Evolutionary conservation across 345 rosid species (phyloP), one percentile per base, ranked within the genome.

Genomic region (Turnera subulata): DNA sequence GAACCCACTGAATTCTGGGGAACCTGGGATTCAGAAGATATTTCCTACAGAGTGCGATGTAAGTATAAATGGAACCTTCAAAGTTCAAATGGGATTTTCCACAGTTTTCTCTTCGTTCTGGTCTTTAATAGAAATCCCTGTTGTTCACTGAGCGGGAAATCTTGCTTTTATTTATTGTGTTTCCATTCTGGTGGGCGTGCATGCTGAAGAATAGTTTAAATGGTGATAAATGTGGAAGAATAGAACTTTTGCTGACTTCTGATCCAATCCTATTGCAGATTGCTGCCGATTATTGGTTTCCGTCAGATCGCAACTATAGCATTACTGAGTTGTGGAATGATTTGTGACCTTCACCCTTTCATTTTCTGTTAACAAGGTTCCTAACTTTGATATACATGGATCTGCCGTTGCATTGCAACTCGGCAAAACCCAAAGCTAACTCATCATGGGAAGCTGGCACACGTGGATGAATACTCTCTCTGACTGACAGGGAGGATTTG

Each of bases 271-370:
- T 49, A 24, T 68, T 53, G 64, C 79, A 84, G 92, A 59, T 67
- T 48, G 74, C 71, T 29, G 83, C 82, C 62, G 91, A 88, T 62
- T 88, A 88, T 52, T 84, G 96, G 96, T 76, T 88, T 69, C 65
- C 16, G 32, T 77, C 96, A 40, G 75, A 82, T 20, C 72, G 73
- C 19, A 64, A 68, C 35, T 76, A 79, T 68, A 73, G 84, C 76
- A 54, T 78, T 39, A 74, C 87, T 19, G 79, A 81, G 50, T 50
- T 82, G 71, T 88, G 92, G 96, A 71, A 65, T 62, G 61, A 61
- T 24, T 65, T 61, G 1, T 6, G 12, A 16, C 25, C 54, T 37
- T 22, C 32, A 21, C 21, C 11, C 7, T 40, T 7, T n/a, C 4
- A 35, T 13, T 21, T 19, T 14, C 9, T 21, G 19, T 37, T 49